Evolutionary conservation across 2,329 filamentous ascomycete species (phyloP).

Genomic region (Proliferodiscus dingleyae): DNA sequence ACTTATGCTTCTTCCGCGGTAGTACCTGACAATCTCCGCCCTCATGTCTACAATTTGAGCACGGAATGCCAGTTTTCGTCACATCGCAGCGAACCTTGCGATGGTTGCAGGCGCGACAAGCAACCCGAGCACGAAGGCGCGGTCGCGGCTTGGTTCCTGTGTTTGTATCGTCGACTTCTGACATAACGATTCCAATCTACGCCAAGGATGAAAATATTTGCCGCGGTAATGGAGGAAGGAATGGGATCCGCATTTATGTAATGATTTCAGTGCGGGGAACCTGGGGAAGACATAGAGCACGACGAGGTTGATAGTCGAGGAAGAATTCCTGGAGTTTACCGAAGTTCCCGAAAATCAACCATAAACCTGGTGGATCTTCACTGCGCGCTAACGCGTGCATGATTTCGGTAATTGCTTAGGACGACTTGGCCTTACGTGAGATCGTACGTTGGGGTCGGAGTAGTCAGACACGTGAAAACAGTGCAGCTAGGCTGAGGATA

Average conservation of each 20-base stretch:
- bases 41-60: conserved; percentile 13
- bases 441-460: no score
- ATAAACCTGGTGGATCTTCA: no score
- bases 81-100: conserved; percentile 14
- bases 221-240: conserved; percentile 7
- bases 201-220: conserved; percentile 1
- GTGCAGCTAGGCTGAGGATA: no score
- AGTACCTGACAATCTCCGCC: conserved; percentile 8
- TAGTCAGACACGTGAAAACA: no score
- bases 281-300: no score
- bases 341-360: no score
- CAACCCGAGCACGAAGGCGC: conserved; percentile 10
- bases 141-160: not conserved
- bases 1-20: conserved; percentile 14
- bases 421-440: no score
- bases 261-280: not conserved
- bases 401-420: no score
- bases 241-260: not conserved
- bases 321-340: no score
- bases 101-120: conserved; percentile 11
- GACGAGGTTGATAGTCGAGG: no score
- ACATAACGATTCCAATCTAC: not conserved
- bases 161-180: conserved; percentile 1
- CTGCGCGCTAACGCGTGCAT: no score
- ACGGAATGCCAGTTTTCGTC: conserved; percentile 11